Evolutionary conservation across 2,329 filamentous ascomycete genomes (phyloP), one percentile per base, ranked within the genome.

Genomic region (Monosporascus sp.): DNA sequence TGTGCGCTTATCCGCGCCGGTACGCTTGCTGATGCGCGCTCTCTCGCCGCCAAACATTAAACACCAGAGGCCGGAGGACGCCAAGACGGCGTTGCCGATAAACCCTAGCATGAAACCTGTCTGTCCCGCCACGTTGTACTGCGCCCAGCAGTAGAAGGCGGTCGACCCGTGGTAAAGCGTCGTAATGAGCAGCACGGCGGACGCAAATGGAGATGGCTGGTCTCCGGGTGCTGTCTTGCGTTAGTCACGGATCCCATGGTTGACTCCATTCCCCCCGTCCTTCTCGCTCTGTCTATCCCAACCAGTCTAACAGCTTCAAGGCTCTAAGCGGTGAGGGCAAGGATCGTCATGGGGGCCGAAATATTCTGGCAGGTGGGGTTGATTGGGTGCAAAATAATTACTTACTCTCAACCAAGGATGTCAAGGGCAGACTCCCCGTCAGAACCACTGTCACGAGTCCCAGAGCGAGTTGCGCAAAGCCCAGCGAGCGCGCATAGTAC

Each of bases 401-500:
- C 31, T 35, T 67, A 77, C 74, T 61, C 5, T 75, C 70, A n/a
- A 66, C 64, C 24, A 67, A 67, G n/a, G 79, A 78, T 1, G 77
- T 79, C 14, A 91, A 70, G 1, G 89, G 88, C 5, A 93, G 75
- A 2, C 80, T 79, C 47, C 88, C 89, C 0, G 87, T 88, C 31
- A 92, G 77, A 37, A 89, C 75, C 38, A 91, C 71, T n/a, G 79
- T 78, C 14, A 88, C 70, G 7, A 85, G 65, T 35, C 83, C 84
- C 27, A 93, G 72, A 9, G 83, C 74, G 22, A 91, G 73, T 45
- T 91, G 78, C 31, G 84, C 74, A 53, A 92, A 74, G 58, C 87
- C 89, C 1, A 91, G 78, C 27, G 79, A 82, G 43, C 88, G 86
- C 50, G 84, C 84, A 68, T 92, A 85, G 77, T 93, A 93, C 52